Conservation (phyloP, 768 basidiomycete genomes). For the Serpula lacrymans region DNA sequence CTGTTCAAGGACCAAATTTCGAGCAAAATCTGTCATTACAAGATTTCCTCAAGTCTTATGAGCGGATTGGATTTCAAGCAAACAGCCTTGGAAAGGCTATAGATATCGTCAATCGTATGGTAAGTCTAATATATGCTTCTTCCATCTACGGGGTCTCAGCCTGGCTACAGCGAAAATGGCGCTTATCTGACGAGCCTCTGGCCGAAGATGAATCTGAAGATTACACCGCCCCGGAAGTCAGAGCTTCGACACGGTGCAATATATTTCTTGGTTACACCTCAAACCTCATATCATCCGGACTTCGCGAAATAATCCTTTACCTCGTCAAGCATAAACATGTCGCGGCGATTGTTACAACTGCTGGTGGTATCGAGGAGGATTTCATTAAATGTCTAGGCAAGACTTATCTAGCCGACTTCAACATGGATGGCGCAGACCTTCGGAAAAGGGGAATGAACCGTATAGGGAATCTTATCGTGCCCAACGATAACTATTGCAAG, state of each 20-base stretch:
- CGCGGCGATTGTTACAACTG: constrained; percentile 89
- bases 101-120: constrained; percentile 92
- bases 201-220: constrained; percentile 69
- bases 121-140: constrained; percentile 24
- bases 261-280: constrained; percentile 98
- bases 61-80: constrained; percentile 97
- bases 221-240: constrained; percentile 52
- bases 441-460: constrained; percentile 92
- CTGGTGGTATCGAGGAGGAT: constrained; percentile 98
- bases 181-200: constrained; percentile 82
- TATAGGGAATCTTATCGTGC: constrained; percentile 93
- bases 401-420: constrained; percentile 93
- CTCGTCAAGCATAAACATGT: constrained; percentile 93
- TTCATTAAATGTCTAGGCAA: constrained; percentile 98
- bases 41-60: constrained; percentile 72
- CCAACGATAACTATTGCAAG: constrained; percentile 98
- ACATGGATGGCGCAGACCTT: constrained; percentile 84
- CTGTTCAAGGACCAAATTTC: constrained; percentile 88
- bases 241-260: constrained; percentile 72
- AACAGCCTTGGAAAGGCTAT: constrained; percentile 87
- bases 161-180: constrained; percentile 70
- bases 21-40: constrained; percentile 64
- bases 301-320: constrained; percentile 88
- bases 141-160: neutral
- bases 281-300: constrained; percentile 95